These are phyloP conservation scores for Sarocladium oryzae DNA, from an alignment of 2,329 filamentous ascomycete genomes.

Conservation along the genomic window DNA sequence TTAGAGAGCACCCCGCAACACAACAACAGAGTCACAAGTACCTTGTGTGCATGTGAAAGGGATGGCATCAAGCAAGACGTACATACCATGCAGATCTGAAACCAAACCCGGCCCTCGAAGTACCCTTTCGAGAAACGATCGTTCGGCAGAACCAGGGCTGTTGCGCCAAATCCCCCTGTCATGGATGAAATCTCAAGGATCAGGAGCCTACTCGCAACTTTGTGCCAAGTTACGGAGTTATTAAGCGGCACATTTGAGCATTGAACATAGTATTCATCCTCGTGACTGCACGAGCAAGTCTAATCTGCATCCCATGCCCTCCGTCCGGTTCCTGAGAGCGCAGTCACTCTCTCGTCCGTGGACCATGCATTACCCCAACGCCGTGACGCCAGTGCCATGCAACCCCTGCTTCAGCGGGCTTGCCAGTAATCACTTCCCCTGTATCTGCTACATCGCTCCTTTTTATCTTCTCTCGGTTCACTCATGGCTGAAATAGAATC, in stretches of 20 bases:
- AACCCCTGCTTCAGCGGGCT: conserved; percentile 17
- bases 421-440: conserved; percentile 14
- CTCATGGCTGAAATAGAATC: conserved; percentile 1
- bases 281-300: conserved; percentile 8
- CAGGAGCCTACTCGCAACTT: too few species aligned
- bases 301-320: conserved; percentile 3
- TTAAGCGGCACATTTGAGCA: not conserved
- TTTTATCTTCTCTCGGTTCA: conserved; percentile 3
- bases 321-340: conserved; percentile 4
- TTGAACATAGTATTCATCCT: conserved; percentile 4
- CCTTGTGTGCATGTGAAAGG: too few species aligned
- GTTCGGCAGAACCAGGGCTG: too few species aligned
- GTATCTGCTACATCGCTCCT: not conserved
- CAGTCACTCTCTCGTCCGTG: conserved; percentile 3
- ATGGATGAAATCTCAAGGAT: too few species aligned
- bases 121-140: too few species aligned
- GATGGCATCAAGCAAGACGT: too few species aligned
- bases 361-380: conserved; percentile 23
- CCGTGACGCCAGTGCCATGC: conserved; percentile 36
- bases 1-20: too few species aligned
- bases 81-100: too few species aligned
- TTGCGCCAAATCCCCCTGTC: too few species aligned
- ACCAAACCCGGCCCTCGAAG: too few species aligned
- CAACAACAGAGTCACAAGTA: too few species aligned
- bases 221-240: too few species aligned